Conservation (phyloP, 1,139 yeast species). For the Taphrina deformans region DNA sequence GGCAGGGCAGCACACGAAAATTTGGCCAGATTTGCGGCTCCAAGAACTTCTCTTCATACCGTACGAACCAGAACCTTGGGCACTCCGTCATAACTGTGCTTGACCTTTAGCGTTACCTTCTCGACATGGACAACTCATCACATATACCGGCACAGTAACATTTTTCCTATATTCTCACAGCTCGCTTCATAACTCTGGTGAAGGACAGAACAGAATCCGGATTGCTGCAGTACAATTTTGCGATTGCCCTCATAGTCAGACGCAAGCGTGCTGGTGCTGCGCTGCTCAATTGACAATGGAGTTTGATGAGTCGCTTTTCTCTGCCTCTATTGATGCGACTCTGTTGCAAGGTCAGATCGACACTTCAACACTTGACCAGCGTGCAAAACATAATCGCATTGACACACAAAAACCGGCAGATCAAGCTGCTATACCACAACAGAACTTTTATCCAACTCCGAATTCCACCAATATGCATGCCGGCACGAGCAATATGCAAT, state of each 20-base stretch:
- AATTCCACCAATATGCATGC: slow-evolving; percentile 27
- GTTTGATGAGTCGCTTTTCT: not conserved
- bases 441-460: slow-evolving; percentile 24
- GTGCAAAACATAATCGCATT: not conserved
- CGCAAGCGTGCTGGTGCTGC: no score
- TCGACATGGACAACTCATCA: not conserved
- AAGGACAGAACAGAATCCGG: not conserved
- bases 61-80: not conserved
- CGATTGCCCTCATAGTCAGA: no score
- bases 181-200: not conserved
- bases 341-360: not conserved
- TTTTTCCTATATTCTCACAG: no score
- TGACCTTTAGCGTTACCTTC: not conserved
- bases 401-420: not conserved
- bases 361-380: not conserved
- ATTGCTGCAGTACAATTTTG: not conserved
- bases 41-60: not conserved
- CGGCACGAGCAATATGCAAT: not conserved
- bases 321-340: not conserved
- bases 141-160: not conserved
- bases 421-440: not conserved
- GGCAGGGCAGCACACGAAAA: not conserved
- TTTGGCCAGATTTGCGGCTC: not conserved
- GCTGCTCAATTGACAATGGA: no score
- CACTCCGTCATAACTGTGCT: not conserved